Percentiles rank a stretch among this genome's conserved stretches.
Conservation (phyloP, 2,329 filamentous ascomycete genomes). For the Clonostachys sp. region DNA sequence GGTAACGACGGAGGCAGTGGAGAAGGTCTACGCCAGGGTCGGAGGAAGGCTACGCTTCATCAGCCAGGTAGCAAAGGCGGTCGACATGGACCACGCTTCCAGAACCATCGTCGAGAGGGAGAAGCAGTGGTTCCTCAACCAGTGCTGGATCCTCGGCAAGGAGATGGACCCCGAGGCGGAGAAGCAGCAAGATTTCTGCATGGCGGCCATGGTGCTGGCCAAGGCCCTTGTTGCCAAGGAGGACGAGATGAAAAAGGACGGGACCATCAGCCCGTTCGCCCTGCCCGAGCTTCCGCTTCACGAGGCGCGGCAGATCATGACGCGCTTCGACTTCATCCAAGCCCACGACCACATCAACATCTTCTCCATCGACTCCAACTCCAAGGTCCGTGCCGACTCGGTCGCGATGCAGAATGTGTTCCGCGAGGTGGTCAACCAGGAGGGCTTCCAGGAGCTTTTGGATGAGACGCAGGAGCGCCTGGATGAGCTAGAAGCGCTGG, state of each 20-base stretch:
- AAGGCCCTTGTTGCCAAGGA: slow-evolving; percentile 47
- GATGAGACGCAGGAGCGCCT: slow-evolving; percentile 48
- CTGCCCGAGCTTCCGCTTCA: slow-evolving; percentile 46
- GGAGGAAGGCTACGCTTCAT: slow-evolving; percentile 49
- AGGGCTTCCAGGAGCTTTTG: slow-evolving; percentile 47
- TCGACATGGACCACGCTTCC: slow-evolving; percentile 45
- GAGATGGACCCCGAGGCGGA: slow-evolving; percentile 66
- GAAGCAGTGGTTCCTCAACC: slow-evolving; percentile 64
- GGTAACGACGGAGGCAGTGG: slow-evolving; percentile 29
- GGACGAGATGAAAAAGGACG: slow-evolving; percentile 17
- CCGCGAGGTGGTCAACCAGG: slow-evolving; percentile 41
- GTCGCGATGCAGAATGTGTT: slow-evolving; percentile 57
- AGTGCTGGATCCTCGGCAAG: slow-evolving; percentile 60
- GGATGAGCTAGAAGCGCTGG: slow-evolving; percentile 45
- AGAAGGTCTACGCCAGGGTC: slow-evolving; percentile 48
- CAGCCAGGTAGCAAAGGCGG: slow-evolving; percentile 44
- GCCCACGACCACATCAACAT: slow-evolving; percentile 52
- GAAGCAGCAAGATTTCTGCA: slow-evolving; percentile 55
- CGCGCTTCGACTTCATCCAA: slow-evolving; percentile 51
- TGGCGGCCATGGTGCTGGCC: slow-evolving; percentile 54
- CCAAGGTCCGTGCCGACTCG: slow-evolving; percentile 50
- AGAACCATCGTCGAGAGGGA: slow-evolving; percentile 53
- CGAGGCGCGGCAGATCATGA: slow-evolving; percentile 48
- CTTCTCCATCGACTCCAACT: slow-evolving; percentile 51
- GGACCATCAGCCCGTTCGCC: slow-evolving; percentile 25